These are phyloP conservation scores for Hypoxylon crocopeplum DNA, from an alignment of 495 filamentous ascomycete species.

Conservation along the genomic window DNA sequence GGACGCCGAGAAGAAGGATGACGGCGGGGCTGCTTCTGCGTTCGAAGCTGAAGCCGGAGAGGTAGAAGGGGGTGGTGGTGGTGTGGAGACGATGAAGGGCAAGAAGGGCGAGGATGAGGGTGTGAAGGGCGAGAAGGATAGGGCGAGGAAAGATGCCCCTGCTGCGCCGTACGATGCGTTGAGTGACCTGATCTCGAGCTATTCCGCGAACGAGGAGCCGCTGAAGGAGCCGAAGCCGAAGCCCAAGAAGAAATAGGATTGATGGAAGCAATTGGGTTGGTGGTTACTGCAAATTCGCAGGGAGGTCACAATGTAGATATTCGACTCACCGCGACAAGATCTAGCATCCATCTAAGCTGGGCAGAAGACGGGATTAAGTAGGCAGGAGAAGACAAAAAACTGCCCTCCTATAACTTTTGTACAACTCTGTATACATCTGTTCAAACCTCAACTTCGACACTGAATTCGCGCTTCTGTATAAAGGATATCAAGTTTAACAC, in stretches of 20 bases:
- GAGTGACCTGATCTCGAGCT: conserved; percentile 74
- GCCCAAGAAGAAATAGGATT: conserved; percentile 29
- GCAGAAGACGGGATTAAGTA: neutral
- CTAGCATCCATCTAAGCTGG: neutral
- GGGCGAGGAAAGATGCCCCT: conserved; percentile 4
- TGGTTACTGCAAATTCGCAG: neutral
- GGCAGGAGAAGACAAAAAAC: neutral
- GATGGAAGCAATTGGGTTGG: neutral
- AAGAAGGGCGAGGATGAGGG: conserved; percentile 41
- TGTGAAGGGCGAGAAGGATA: conserved; percentile 48
- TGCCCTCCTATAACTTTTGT: conserved; percentile 34
- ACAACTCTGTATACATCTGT: conserved; percentile 37
- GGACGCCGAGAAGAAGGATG: conserved; percentile 63
- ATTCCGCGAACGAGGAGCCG: conserved; percentile 50
- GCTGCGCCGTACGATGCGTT: conserved; percentile 56
- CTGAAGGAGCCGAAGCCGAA: neutral
- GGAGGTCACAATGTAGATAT: conserved; percentile 5
- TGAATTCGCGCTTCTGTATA: conserved; percentile 10
- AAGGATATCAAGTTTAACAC: conserved; percentile 27
- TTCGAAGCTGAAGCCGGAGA: too few species aligned
- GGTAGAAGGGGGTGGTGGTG: too few species aligned
- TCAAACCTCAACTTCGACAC: conserved; percentile 12
- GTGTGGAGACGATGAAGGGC: too few species aligned
- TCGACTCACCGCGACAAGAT: conserved; percentile 3
- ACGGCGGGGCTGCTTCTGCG: conserved; percentile 28